Base-by-base conservation (phyloP, 441 rosid species). In the Euphorbia schlechtendalii region DNA sequence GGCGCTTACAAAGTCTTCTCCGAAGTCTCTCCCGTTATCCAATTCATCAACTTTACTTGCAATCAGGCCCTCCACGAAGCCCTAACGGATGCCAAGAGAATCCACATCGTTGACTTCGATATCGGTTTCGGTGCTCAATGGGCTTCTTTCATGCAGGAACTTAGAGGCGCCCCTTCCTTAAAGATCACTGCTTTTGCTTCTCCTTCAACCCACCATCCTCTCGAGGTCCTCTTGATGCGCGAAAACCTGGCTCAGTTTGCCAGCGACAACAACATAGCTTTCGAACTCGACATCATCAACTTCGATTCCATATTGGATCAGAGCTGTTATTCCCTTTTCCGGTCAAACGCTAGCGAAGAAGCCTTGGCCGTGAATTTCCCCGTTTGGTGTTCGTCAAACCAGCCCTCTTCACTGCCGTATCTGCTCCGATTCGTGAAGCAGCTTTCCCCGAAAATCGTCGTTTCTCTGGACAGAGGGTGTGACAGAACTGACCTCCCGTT, bases 121-220 rank as follows among this genome's bases (percentile, higher is more conserved):
- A 78, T 87, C 51, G 88, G 88, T 25, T 80, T 75, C 67, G 93
- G 93, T 51, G 90, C 79, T 57, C 90, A 84, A 56, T 87, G 90
- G 90, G 93, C 93, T 71, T 87, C 90, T 46, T 81, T 87, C 63
- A 87, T 87, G 80, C 88, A 83, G 70, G 93, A 87, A 72, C 88
- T 87, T 51, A 76, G 86, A 1, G 74, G 79, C 57, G 69, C 79
- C 67, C 85, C 87, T 11, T 76, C 81, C 6, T 67, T 87, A 64
- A 85, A 77, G 74, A 83, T 85, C 64, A 87, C 94, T 28, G 86
- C 85, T 28, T 82, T 85, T 66, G 86, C 83, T 18, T 82, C 94
- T 60, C 84, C 83, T 40, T 74, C 78, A 15, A 73, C 74, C 28
- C 84, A 81, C 64, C 82, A 83, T 45, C 74, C 81, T 2, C 52